A percentile compares a stretch with the other conserved stretches of the same genome.
These are phyloP conservation scores for Pyrenula aspistea DNA, from an alignment of 495 filamentous ascomycete species.

Conservation along the genomic window DNA sequence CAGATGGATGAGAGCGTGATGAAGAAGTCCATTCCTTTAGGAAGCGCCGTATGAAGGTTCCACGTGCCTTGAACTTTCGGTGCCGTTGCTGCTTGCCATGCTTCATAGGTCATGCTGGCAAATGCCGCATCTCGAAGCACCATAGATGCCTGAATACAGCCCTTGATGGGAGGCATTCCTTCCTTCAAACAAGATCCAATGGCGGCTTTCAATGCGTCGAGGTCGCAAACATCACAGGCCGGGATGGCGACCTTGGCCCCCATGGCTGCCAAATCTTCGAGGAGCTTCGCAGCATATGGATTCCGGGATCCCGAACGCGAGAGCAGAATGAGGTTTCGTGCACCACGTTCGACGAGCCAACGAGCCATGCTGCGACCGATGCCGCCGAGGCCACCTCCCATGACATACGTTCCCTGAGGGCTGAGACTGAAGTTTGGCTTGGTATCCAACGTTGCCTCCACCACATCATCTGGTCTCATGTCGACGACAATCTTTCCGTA, in stretches of 20 bases:
- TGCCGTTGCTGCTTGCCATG: conserved; percentile 32
- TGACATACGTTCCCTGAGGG: conserved; percentile 15
- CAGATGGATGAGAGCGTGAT: conserved; percentile 21
- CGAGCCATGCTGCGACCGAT: conserved; percentile 12
- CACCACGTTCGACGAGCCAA: conserved; percentile 19
- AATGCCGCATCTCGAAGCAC: conserved; percentile 32
- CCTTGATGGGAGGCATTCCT: conserved; percentile 31
- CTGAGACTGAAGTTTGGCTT: conserved; percentile 2
- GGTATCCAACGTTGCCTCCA: conserved; percentile 1
- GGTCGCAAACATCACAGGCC: conserved; percentile 27
- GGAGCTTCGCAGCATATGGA: conserved; percentile 1
- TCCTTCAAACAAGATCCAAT: conserved; percentile 10
- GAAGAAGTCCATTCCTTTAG: conserved; percentile 27
- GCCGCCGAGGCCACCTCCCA: conserved; percentile 22
- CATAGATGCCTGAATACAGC: conserved; percentile 27
- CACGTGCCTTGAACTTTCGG: conserved; percentile 39
- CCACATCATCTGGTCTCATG: conserved; percentile 4
- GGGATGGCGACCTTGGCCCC: conserved; percentile 16
- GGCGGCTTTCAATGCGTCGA: not conserved
- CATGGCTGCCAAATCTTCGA: conserved; percentile 3
- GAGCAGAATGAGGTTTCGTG: conserved; percentile 15
- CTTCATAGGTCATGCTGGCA: conserved; percentile 40
- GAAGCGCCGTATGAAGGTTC: conserved; percentile 23
- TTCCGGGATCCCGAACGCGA: conserved; percentile 9
- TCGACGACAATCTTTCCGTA: conserved; percentile 8